These are phyloP conservation scores for Aspergillus hortae DNA, from an alignment of 2,329 filamentous ascomycete genomes.

Conservation along the genomic window DNA sequence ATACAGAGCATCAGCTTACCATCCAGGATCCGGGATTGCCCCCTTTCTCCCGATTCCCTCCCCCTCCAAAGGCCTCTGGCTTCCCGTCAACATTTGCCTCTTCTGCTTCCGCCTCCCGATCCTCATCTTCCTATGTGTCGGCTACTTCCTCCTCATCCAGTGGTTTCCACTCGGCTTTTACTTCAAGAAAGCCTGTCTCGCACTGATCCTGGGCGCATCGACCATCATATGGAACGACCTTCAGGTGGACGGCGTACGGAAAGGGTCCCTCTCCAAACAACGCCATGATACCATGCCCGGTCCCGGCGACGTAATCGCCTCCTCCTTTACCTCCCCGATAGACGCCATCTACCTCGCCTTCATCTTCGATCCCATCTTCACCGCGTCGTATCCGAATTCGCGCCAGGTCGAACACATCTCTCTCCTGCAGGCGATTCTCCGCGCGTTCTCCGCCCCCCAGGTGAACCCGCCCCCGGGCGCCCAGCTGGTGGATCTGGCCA, in stretches of 20 bases:
- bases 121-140: constrained; percentile 62
- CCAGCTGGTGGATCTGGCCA: constrained; percentile 58
- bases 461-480: constrained; percentile 45
- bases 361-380: constrained; percentile 95
- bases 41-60: constrained; percentile 84
- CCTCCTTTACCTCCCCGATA: constrained; percentile 87
- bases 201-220: constrained; percentile 81
- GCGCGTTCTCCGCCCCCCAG: constrained; percentile 63
- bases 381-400: constrained; percentile 72
- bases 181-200: constrained; percentile 78
- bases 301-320: constrained; percentile 77
- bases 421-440: constrained; percentile 69
- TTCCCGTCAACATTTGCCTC: constrained; percentile 65
- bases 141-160: constrained; percentile 79
- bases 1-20: no score
- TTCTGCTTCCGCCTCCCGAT: constrained; percentile 79
- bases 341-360: constrained; percentile 92
- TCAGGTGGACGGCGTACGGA: constrained; percentile 95
- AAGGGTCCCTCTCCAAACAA: constrained; percentile 77
- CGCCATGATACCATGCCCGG: constrained; percentile 71
- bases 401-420: constrained; percentile 72
- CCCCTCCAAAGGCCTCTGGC: constrained; percentile 59
- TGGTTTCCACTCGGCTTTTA: constrained; percentile 69
- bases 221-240: constrained; percentile 98
- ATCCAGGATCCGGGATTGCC: constrained; percentile 83